Base-by-base conservation (phyloP, 352 stramenopile genomes). In the Phytopythium mirpurense region DNA sequence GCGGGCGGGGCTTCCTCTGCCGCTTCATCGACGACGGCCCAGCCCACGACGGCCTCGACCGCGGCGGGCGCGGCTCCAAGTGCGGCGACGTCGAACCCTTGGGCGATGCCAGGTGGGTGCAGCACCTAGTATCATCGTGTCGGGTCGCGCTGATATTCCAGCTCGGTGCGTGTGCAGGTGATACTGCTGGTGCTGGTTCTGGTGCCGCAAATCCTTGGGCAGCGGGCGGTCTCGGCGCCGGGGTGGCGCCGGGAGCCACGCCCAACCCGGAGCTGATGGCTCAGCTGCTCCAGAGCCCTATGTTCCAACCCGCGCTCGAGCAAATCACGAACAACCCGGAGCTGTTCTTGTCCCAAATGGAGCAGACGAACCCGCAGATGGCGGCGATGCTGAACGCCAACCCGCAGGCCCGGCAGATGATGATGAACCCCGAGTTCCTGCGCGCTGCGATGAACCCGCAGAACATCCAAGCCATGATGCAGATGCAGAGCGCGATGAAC, bases 401-500 rank as follows among this genome's bases (percentile, higher is more conserved):
- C 57, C 90, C 90, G 6, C 80, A 93, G 60, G 73, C 94, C 68
- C 78, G 87, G 37, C 64, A 95, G 63, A 93, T 94, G 86, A 85
- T 97, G 77, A 71, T 76, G 54, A 95, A 95, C 67, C 87, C 87
- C 6, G 78, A 93, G 34, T 90, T 94, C 21, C 51, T 96, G 23
- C 81, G 82, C 18, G 71, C 82, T 23, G 88, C 88, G 56, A 87
- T 93, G 73, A 94, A 96, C 69, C 88, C 88, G 31, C 75, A 93
- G 56, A 96, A 95, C 65, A 62, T 96, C 16, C 86, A 96, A 61
- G 88, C 88, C 16, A 93, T 96, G 77, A 85, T 95, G 72, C 86
- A 96, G 62, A 88, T 96, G 78, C 88, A 96, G 59, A 79, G 61
- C 44, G 83, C 83, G 14, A 95, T 96, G 85, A 83, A 76, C 54